Evolutionary conservation across 106 monocot species (phyloP), one percentile per base, ranked within the genome.

Genomic region (Iris macrosiphon): DNA sequence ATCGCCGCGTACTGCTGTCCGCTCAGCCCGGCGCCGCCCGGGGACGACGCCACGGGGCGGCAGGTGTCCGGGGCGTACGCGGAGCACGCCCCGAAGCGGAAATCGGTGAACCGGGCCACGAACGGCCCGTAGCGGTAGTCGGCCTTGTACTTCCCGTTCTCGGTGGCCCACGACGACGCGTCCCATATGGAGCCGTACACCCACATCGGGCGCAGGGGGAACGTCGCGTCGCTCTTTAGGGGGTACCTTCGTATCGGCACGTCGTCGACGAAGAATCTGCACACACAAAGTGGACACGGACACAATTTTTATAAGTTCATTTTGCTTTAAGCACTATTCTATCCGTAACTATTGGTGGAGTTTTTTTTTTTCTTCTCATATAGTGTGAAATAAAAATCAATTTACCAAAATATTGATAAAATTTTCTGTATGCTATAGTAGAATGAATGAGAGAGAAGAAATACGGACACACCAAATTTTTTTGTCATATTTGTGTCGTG

Each of bases 101-200:
- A 81, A 15, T 30, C 29, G 38, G 53, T 55, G 66, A 70, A 81
- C 15, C 47, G 35, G 0, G 70, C 72, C 0, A 77, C 59, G 50
- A 86, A 86, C 7, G 85, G 85, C 40, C 69, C 55, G 69, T 70
- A 77, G 4, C 45, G 62, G 61, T 86, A 86, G 60, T 86, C 77
- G n/a, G 73, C 80, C 59, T 65, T 75, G 77, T 77, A 86, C 21
- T 33, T 65, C 27, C 85, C 85, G 28, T 66, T 60, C 22, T 85
- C 85, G 7, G 85, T 85, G 22, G 85, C 85, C 85, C 85, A 86
- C 15, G 75, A 47, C 0, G 85, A 86, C 12, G 85, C 85, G 26
- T 86, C 85, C 85, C 85, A 86, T 31, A 86, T 86, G 8, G 85
- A 86, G 6, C 80, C 85, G 31, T 86, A 86, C 25, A 71, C 57